Conservation (phyloP, 495 filamentous ascomycete genomes). For the Neurospora intermedia region DNA sequence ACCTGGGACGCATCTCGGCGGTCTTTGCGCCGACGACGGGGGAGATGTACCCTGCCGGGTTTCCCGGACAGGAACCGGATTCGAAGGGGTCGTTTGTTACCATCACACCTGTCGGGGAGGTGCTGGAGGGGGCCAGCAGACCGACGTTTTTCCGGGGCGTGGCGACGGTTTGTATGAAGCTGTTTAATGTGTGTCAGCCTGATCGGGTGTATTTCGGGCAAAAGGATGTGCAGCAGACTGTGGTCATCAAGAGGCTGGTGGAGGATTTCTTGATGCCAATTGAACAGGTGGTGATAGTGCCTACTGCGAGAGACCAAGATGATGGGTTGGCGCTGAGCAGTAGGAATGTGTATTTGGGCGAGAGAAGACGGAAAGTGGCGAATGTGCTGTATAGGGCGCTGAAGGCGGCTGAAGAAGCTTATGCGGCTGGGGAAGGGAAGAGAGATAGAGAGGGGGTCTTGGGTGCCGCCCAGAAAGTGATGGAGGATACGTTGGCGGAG, state of each 20-base stretch:
- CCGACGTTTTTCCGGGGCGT: slow-evolving; percentile 96
- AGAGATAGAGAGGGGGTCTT: slow-evolving; percentile 53
- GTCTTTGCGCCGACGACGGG: slow-evolving; percentile 76
- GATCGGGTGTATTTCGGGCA: slow-evolving; percentile 93
- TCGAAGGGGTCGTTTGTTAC: slow-evolving; percentile 86
- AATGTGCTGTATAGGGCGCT: slow-evolving; percentile 60
- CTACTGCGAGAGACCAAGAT: slow-evolving; percentile 55
- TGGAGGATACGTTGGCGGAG: slow-evolving; percentile 38
- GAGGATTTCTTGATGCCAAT: slow-evolving; percentile 76
- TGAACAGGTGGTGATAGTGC: slow-evolving; percentile 59
- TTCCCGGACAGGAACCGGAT: slow-evolving; percentile 68
- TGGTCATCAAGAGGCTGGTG: slow-evolving; percentile 78
- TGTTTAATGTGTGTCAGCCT: slow-evolving; percentile 85
- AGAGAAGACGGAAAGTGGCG: slow-evolving; percentile 57
- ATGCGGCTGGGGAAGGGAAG: slow-evolving; percentile 37
- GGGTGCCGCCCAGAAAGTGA: slow-evolving; percentile 48
- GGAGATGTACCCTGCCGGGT: slow-evolving; percentile 78
- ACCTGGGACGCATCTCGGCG: slow-evolving; percentile 56
- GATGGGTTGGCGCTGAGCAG: slow-evolving; percentile 92
- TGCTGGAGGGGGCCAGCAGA: slow-evolving; percentile 75
- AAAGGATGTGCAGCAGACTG: slow-evolving; percentile 95
- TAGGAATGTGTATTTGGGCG: slow-evolving; percentile 85
- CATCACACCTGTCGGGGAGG: slow-evolving; percentile 68
- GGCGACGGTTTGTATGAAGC: slow-evolving; percentile 92
- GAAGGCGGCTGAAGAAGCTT: slow-evolving; percentile 57